A percentile compares a stretch with the other conserved stretches of the same genome.
Evolutionary conservation across 352 stramenopile species (phyloP).

Genomic region (Bremia lactucae): DNA sequence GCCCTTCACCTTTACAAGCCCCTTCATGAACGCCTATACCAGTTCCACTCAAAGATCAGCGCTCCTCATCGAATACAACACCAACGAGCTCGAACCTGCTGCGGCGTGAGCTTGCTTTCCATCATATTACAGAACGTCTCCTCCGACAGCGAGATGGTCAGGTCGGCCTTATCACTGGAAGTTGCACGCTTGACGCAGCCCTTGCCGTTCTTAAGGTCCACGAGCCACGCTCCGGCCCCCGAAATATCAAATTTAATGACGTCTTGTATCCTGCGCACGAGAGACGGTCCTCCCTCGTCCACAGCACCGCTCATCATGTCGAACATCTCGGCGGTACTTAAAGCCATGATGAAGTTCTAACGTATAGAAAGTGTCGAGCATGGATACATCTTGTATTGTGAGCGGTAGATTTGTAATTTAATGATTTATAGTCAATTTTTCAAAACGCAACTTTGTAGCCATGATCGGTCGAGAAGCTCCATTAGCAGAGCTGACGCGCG

Average conservation of each 20-base stretch:
- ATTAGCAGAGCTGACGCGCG: slow-evolving; percentile 33
- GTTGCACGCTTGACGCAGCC: slow-evolving; percentile 42
- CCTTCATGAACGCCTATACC: slow-evolving; percentile 88
- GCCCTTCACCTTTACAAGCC: slow-evolving; percentile 90
- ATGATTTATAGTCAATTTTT: too few species aligned
- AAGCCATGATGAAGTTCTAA: too few species aligned
- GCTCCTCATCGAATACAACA: background rate
- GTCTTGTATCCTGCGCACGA: slow-evolving; percentile 69
- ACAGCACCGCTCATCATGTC: slow-evolving; percentile 55
- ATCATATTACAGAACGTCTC: slow-evolving; percentile 72
- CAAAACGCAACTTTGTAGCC: too few species aligned
- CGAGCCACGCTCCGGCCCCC: slow-evolving; percentile 53
- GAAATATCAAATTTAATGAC: slow-evolving; percentile 75
- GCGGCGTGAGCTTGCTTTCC: slow-evolving; percentile 85
- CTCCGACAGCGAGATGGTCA: slow-evolving; percentile 68
- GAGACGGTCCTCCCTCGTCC: slow-evolving; percentile 50
- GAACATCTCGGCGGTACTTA: slow-evolving; percentile 53
- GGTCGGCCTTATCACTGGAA: slow-evolving; percentile 49
- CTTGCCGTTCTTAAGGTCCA: slow-evolving; percentile 71
- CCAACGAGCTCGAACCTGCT: slow-evolving; percentile 27
- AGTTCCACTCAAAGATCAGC: background rate
- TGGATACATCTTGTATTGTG: too few species aligned
- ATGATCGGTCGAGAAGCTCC: slow-evolving; percentile 52
- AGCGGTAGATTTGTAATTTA: too few species aligned
- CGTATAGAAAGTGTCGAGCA: too few species aligned